Percentiles rank a stretch among this genome's conserved stretches.
Evolutionary conservation across 306 rosid species (phyloP).

Genomic region (Cicer judaicum): DNA sequence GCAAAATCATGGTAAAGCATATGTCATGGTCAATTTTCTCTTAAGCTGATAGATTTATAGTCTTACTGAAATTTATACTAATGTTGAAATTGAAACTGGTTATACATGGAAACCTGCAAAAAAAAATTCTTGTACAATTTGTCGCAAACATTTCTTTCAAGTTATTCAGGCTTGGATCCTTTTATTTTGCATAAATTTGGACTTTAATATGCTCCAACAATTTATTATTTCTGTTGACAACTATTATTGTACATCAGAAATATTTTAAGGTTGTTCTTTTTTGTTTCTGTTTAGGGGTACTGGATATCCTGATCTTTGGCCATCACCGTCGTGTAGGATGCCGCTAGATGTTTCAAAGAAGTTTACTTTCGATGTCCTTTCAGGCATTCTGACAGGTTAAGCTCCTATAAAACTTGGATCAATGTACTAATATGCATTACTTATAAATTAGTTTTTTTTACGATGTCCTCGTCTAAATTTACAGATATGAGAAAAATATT

Average conservation of each 20-base stretch:
- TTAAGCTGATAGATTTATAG: conserved; percentile 24
- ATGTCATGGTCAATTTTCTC: conserved; percentile 40
- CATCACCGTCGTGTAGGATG: conserved; percentile 79
- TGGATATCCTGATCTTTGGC: conserved; percentile 98
- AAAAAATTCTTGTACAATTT: conserved; percentile 6
- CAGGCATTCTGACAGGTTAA: conserved; percentile 89
- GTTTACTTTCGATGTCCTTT: conserved; percentile 77
- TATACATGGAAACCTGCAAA: conserved; percentile 1
- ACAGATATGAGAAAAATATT: conserved; percentile 94
- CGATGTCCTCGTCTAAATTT: conserved; percentile 24
- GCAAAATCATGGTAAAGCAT: conserved; percentile 79
- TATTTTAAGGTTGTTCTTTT: conserved; percentile 29
- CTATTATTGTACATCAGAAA: not conserved
- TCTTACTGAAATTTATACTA: conserved; percentile 5
- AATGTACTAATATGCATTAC: conserved; percentile 16
- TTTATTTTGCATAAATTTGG: conserved; percentile 16
- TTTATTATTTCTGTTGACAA: conserved; percentile 5
- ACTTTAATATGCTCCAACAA: conserved; percentile 1
- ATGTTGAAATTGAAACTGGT: conserved; percentile 1
- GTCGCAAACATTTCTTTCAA: conserved; percentile 11
- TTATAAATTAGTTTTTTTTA: not conserved
- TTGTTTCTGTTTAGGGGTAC: conserved; percentile 66
- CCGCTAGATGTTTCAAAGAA: conserved; percentile 92
- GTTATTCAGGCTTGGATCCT: conserved; percentile 2
- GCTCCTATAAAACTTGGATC: conserved; percentile 33